Evolutionary conservation across 2,329 filamentous ascomycete genomes (phyloP), one percentile per base, ranked within the genome.

Genomic region (Trichoderma sp.): DNA sequence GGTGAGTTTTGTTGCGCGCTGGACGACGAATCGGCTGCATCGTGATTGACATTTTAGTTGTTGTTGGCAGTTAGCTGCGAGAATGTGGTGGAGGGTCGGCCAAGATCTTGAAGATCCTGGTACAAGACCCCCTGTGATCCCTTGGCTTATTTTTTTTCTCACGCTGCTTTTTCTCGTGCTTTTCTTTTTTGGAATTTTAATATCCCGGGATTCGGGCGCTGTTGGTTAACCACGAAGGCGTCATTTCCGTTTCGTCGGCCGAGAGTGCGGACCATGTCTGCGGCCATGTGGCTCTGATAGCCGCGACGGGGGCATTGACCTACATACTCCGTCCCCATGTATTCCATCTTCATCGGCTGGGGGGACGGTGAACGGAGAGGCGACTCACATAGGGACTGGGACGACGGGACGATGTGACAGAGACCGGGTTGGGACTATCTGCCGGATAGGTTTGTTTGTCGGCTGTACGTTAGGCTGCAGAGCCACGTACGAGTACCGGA

Each of bases 51-150:
- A 24, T 14, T 18, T 8, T 56, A 24, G n/a, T 56, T 24, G 50
- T 56, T 24, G 50, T 21, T 56, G 50, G 50, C 21, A 14, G 50
- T 8, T 62, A 29, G 24, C 31, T 63, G 60, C 31, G 60, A 63
- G 60, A 9, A 35, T 35, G 38, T n/a, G 21, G 59, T 72, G 69
- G 69, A 53, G 69, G 50, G 38, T 56, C 50, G 18, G 69, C 69
- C 59, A 63, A 21, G 69, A 72, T 72, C 69, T 72, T 72, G 69
- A 53, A 64, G 69, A 72, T 72, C 69, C 45, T 72, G 29, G 59
- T 41, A 27, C 31, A 63, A 33, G 60, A 50, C 18, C 69, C 59
- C 69, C 27, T 64, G 59, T 29, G 41, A 72, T 72, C 59, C 59
- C 38, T 64, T 72, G 69, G n/a, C 27, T 50, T 45, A 45, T 45